A percentile compares a stretch with the other conserved stretches of the same genome.
phyloP scores from a whole-genome alignment of 352 stramenopile genomes.

The Phytophthora foliorum region DNA sequence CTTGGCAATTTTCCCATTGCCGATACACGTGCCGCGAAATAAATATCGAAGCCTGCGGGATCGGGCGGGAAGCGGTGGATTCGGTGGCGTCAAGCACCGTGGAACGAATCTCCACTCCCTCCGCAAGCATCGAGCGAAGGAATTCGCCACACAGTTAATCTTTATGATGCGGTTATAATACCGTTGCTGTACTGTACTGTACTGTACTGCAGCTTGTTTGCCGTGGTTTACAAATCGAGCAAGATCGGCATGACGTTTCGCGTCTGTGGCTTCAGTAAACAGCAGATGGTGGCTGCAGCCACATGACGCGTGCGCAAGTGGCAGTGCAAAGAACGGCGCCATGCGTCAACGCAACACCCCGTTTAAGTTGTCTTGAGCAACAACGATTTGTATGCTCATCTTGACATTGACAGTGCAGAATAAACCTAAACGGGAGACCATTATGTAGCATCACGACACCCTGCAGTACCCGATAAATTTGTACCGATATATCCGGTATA shows the following conservation, averaged over 20 bases:
- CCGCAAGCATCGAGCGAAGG: no score
- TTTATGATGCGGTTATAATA: background rate
- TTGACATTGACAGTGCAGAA: no score
- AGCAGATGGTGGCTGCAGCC: slow-evolving; percentile 25
- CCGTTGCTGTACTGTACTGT: no score
- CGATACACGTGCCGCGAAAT: slow-evolving; percentile 36
- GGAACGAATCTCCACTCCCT: no score
- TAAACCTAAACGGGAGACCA: no score
- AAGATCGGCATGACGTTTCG: slow-evolving; percentile 2
- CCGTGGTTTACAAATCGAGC: background rate
- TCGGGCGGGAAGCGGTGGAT: slow-evolving; percentile 1
- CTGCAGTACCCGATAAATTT: no score
- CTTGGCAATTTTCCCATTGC: slow-evolving; percentile 15
- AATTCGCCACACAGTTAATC: no score
- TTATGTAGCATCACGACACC: no score
- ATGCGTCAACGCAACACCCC: slow-evolving; percentile 3
- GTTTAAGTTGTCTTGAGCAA: slow-evolving; percentile 21
- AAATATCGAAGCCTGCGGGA: slow-evolving; percentile 31
- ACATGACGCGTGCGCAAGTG: slow-evolving; percentile 14
- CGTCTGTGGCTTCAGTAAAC: slow-evolving; percentile 13
- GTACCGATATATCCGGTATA: background rate
- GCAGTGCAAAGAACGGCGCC: slow-evolving; percentile 10
- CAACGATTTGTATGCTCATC: slow-evolving; percentile 1
- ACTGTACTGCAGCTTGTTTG: no score
- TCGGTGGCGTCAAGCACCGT: slow-evolving; percentile 19